Evolutionary conservation across 2,329 filamentous ascomycete genomes (phyloP).

Genomic region (Cephalotrichum gorgonifer): DNA sequence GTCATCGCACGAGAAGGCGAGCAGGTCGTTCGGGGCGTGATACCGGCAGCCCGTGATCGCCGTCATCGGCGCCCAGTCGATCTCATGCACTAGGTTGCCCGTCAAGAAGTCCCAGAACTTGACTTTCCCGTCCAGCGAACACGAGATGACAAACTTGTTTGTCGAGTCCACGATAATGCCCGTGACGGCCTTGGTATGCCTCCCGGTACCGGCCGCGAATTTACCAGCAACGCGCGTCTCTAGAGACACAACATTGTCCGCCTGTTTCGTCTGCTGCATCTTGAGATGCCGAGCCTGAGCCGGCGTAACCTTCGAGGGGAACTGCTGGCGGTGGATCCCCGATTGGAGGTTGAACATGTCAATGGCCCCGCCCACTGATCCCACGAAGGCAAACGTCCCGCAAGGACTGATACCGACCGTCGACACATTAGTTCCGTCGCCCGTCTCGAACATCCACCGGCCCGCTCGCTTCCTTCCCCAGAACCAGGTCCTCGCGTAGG

Average conservation of each 20-base stretch:
- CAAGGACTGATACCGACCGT: constrained; percentile 85
- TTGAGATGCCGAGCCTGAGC: constrained; percentile 69
- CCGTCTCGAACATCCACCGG: constrained; percentile 82
- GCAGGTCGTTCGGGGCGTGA: constrained; percentile 71
- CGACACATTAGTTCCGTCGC: constrained; percentile 71
- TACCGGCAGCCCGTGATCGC: constrained; percentile 69
- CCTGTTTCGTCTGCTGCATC: constrained; percentile 49
- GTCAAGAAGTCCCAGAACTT: constrained; percentile 98
- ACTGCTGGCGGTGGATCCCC: constrained; percentile 76
- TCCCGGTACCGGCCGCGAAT: constrained; percentile 49
- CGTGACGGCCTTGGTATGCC: constrained; percentile 73
- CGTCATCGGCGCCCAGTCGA: constrained; percentile 70
- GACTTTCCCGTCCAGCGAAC: constrained; percentile 79
- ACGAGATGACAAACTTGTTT: constrained; percentile 78
- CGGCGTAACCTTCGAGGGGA: constrained; percentile 69
- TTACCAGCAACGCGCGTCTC: constrained; percentile 31
- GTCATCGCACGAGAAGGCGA: constrained; percentile 85
- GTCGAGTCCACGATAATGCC: constrained; percentile 83
- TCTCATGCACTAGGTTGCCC: constrained; percentile 66
- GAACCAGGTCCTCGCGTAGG: constrained; percentile 88
- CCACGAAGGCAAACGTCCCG: constrained; percentile 86
- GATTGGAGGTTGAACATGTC: constrained; percentile 98
- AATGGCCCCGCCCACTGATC: constrained; percentile 71
- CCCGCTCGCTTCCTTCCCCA: constrained; percentile 93
- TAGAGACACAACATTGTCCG: constrained; percentile 45